A percentile compares a stretch with the other conserved stretches of the same genome.
These are phyloP conservation scores for Brassica carinata DNA, from an alignment of 345 rosid species.

Conservation along the genomic window DNA sequence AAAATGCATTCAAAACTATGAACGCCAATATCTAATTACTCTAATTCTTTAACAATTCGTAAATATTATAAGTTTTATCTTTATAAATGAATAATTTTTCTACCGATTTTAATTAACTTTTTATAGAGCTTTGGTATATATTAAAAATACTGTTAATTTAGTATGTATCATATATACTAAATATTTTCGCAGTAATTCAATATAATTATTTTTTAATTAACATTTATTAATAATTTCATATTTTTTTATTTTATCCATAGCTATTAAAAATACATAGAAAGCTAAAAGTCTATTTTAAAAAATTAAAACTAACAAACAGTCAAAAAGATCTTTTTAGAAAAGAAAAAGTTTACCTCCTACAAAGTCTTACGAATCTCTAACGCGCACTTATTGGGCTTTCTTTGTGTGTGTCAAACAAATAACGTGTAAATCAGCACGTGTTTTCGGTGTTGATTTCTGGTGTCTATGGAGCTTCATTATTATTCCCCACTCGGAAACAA, in stretches of 20 bases:
- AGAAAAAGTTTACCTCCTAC: background rate
- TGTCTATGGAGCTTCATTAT: background rate
- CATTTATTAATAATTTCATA: background rate
- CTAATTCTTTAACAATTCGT: too few species aligned
- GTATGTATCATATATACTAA: background rate
- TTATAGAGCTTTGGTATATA: background rate
- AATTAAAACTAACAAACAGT: background rate
- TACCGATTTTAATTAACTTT: background rate
- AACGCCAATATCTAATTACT: too few species aligned
- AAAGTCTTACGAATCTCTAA: background rate
- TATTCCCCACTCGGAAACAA: slow-evolving; percentile 22
- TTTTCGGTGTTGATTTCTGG: slow-evolving; percentile 1
- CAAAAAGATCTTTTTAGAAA: background rate
- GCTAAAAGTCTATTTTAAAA: background rate
- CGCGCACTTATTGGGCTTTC: background rate
- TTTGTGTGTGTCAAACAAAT: background rate
- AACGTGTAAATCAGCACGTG: slow-evolving; percentile 22
- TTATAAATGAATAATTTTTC: background rate
- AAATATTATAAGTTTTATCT: too few species aligned
- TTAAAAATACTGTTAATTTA: background rate
- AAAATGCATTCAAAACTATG: too few species aligned
- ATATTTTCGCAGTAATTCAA: background rate
- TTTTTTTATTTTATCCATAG: background rate
- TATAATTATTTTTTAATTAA: background rate
- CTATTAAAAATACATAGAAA: background rate